Evolutionary conservation across 1,139 yeast species (phyloP).

Genomic region (Meyerozyma athensensis): DNA sequence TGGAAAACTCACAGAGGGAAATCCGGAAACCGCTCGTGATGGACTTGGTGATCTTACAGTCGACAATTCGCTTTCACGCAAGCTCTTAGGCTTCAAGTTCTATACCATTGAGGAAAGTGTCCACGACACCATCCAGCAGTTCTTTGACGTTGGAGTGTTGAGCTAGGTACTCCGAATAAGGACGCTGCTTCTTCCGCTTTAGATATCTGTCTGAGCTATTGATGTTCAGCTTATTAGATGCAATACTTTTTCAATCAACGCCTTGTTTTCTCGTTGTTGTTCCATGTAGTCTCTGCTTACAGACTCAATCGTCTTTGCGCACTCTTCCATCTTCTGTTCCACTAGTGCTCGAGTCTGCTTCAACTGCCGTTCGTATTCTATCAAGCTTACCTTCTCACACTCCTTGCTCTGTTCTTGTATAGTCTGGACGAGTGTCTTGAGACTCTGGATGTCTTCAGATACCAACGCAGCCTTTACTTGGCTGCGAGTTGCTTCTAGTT

Average conservation of each 20-base stretch:
- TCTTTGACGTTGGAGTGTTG: too few relatives aligned
- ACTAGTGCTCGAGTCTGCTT: not conserved
- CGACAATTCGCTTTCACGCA: conserved; percentile 8
- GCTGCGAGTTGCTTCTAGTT: not conserved
- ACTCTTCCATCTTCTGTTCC: conserved; percentile 1
- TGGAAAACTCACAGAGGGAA: not conserved
- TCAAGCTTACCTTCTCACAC: not conserved
- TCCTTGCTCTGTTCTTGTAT: not conserved
- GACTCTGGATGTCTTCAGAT: not conserved
- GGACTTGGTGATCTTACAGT: not conserved
- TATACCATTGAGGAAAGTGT: conserved; percentile 9
- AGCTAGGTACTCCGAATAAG: too few relatives aligned
- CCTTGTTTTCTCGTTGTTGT: not conserved
- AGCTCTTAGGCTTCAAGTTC: conserved; percentile 10
- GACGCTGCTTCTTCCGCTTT: too few relatives aligned
- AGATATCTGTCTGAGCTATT: too few relatives aligned
- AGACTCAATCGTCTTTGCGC: not conserved
- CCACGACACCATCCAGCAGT: conserved; percentile 6
- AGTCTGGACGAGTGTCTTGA: not conserved
- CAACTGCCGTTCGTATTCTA: not conserved
- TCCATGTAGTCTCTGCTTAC: not conserved
- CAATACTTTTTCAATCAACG: not conserved
- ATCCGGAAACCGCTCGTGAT: not conserved
- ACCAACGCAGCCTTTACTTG: not conserved
- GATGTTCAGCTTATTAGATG: not conserved